Conservation (phyloP, 805 yeast genomes). For the Spathaspora passalidarum region DNA sequence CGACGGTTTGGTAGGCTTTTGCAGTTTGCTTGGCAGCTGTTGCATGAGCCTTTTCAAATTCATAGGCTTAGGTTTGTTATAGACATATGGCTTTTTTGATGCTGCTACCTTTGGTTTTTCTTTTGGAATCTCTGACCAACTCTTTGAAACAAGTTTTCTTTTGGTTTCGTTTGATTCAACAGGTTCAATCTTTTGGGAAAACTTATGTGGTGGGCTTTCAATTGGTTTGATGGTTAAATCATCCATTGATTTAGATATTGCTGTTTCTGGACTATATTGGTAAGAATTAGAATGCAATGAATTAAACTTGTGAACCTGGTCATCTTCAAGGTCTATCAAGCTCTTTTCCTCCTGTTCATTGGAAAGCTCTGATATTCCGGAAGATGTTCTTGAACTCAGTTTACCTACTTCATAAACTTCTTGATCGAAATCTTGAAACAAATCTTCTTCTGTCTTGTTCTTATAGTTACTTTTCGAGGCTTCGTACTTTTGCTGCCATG, state of each 20-base stretch:
- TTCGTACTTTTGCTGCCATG: background rate
- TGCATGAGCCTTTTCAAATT: slow-evolving; percentile 33
- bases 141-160: slow-evolving; percentile 15
- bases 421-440: slow-evolving; percentile 41
- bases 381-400: slow-evolving; percentile 8
- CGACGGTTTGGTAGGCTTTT: background rate
- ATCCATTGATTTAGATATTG: slow-evolving; percentile 8
- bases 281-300: background rate
- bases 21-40: slow-evolving; percentile 7
- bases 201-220: slow-evolving; percentile 1
- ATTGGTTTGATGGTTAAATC: slow-evolving; percentile 12
- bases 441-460: slow-evolving; percentile 15
- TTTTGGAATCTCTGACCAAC: slow-evolving; percentile 21
- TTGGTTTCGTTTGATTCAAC: background rate
- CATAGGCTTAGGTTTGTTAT: slow-evolving; percentile 39
- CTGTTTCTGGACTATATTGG: background rate
- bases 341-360: background rate
- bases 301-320: background rate
- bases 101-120: background rate
- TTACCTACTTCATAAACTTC: slow-evolving; percentile 10
- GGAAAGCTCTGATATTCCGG: slow-evolving; percentile 7
- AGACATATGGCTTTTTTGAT: slow-evolving; percentile 20
- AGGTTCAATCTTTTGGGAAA: background rate
- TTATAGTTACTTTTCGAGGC: background rate
- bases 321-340: slow-evolving; percentile 9